These are phyloP conservation scores for Hypericum androsaemum DNA, from an alignment of 345 rosid genomes.

Conservation along the genomic window DNA sequence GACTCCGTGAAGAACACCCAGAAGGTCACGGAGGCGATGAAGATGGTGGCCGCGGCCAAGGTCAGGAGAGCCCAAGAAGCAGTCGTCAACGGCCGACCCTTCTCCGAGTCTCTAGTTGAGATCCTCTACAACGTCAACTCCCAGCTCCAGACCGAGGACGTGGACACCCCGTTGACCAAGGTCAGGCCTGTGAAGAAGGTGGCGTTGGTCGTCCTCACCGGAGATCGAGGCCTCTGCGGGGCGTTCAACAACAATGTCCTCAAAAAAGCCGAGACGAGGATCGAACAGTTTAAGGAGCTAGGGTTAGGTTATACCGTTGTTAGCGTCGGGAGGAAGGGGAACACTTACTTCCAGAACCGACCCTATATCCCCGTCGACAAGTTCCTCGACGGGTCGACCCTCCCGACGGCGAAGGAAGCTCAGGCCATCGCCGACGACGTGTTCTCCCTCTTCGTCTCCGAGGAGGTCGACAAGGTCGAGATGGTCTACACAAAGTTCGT, in stretches of 20 bases:
- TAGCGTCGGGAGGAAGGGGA: conserved; percentile 92
- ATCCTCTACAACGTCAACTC: conserved; percentile 94
- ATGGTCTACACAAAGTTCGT: conserved; percentile 90
- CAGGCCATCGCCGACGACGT: conserved; percentile 29
- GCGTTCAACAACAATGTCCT: conserved; percentile 58
- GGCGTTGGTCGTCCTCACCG: conserved; percentile 82
- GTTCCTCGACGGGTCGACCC: conserved; percentile 16
- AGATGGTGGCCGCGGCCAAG: conserved; percentile 93
- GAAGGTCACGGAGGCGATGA: conserved; percentile 98
- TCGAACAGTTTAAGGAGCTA: conserved; percentile 49
- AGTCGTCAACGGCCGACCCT: conserved; percentile 79
- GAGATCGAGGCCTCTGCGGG: conserved; percentile 89
- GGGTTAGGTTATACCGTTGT: conserved; percentile 58
- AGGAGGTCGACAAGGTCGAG: conserved; percentile 92
- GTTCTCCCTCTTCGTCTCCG: conserved; percentile 38
- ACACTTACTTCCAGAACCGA: conserved; percentile 57
- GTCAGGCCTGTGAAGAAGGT: conserved; percentile 92
- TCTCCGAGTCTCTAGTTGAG: conserved; percentile 83
- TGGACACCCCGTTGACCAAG: conserved; percentile 72
- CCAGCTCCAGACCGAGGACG: conserved; percentile 77
- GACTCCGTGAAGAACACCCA: conserved; percentile 85
- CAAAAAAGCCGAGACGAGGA: conserved; percentile 77
- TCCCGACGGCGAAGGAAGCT: conserved; percentile 31
- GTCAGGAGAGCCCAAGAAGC: conserved; percentile 98
- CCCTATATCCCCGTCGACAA: conserved; percentile 76